These are phyloP conservation scores for Corymbia citriodora DNA, from an alignment of 441 rosid species.

Conservation along the genomic window DNA sequence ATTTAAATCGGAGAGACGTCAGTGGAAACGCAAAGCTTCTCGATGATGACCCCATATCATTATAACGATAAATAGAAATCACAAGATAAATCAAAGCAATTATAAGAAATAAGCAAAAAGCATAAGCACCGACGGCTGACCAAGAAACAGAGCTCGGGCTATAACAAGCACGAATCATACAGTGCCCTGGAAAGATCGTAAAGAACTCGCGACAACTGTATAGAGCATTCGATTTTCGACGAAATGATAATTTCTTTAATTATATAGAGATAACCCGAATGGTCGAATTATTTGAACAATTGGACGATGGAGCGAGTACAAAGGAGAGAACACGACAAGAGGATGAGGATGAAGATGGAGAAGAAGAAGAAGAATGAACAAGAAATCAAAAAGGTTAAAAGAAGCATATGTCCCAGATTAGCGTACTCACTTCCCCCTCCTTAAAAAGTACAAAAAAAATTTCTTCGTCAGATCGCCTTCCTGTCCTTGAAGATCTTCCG, in stretches of 20 bases:
- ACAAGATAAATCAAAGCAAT: neutral
- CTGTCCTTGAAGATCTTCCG: neutral
- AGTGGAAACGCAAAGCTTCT: neutral
- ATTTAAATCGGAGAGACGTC: neutral
- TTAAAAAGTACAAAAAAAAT: neutral
- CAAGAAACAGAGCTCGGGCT: neutral
- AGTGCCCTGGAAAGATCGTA: neutral
- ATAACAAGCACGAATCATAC: neutral
- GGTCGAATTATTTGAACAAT: neutral
- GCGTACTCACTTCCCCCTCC: neutral
- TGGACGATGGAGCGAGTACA: neutral
- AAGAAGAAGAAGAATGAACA: neutral
- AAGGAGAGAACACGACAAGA: neutral
- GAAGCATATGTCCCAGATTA: neutral
- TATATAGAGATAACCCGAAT: neutral
- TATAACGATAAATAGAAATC: neutral
- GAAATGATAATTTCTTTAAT: neutral
- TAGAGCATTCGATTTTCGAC: neutral
- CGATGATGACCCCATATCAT: neutral
- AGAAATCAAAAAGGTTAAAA: neutral
- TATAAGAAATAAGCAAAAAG: neutral
- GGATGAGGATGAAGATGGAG: neutral
- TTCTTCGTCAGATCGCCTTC: neutral
- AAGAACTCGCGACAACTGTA: neutral
- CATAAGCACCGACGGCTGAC: neutral